Evolutionary conservation across 2,329 filamentous ascomycete species (phyloP).

Genomic region (Diaporthe aspalathi): DNA sequence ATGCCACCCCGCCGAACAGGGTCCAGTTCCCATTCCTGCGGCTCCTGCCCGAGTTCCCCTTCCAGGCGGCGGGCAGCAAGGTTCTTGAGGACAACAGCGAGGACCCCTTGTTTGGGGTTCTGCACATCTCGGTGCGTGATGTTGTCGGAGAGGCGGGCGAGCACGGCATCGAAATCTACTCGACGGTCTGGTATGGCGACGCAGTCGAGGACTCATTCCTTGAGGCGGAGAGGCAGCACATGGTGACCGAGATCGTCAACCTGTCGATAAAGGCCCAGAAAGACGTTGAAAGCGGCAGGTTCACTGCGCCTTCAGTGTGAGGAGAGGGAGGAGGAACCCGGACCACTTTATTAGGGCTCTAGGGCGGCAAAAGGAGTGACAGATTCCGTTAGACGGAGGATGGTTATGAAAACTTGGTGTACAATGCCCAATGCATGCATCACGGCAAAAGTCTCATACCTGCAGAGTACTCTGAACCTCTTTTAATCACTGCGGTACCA

Average conservation of each 20-base stretch:
- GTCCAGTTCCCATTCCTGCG: constrained; percentile 48
- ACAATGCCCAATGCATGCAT: not conserved
- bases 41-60: constrained; percentile 38
- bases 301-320: constrained; percentile 4
- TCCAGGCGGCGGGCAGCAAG: constrained; percentile 46
- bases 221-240: constrained; percentile 43
- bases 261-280: constrained; percentile 39
- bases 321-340: not conserved
- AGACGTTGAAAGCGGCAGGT: constrained; percentile 42
- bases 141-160: constrained; percentile 25
- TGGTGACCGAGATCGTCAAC: constrained; percentile 44
- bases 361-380: not conserved
- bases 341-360: not conserved
- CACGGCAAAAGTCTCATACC: not conserved
- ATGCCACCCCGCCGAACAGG: constrained; percentile 43
- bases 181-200: constrained; percentile 42
- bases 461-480: not conserved
- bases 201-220: constrained; percentile 42
- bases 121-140: constrained; percentile 43
- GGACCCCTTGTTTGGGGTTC: constrained; percentile 40
- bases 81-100: constrained; percentile 40
- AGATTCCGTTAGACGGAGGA: not conserved
- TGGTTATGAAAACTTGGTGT: not conserved
- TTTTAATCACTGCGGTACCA: not conserved
- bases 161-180: constrained; percentile 41